Evolutionary conservation across 1,284 basidiomycete species (phyloP).

Genomic region (Chiua sp.): DNA sequence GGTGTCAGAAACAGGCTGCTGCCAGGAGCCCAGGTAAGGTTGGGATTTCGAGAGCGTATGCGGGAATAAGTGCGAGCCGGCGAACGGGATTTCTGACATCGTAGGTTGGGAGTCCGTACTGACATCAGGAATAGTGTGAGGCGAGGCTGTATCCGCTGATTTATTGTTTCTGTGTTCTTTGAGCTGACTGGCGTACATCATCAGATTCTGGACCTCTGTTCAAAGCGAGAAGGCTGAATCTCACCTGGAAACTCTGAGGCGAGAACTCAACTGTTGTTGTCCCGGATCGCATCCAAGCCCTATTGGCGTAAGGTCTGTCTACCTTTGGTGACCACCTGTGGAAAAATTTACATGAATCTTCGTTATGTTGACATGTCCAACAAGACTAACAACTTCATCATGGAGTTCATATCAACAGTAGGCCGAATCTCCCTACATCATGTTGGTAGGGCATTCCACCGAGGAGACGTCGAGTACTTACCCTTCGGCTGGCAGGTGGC

Average conservation of each 20-base stretch:
- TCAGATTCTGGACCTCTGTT: neutral
- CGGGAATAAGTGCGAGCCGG: too few species aligned
- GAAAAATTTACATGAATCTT: neutral
- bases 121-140: too few species aligned
- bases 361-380: neutral
- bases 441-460: neutral
- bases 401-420: neutral
- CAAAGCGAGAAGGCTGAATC: neutral
- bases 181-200: neutral
- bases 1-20: neutral
- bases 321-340: neutral
- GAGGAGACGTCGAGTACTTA: neutral
- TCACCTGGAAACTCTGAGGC: neutral
- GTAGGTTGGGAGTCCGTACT: too few species aligned
- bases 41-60: neutral
- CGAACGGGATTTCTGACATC: too few species aligned
- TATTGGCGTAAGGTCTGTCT: neutral
- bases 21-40: slow-evolving; percentile 18
- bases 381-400: neutral
- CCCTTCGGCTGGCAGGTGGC: neutral
- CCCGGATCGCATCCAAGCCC: neutral
- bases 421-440: neutral
- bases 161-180: neutral
- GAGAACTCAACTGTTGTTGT: neutral
- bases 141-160: neutral